Evolutionary conservation across 169 alveolate species (phyloP).

Genomic region (Plasmodium blacklocki): DNA sequence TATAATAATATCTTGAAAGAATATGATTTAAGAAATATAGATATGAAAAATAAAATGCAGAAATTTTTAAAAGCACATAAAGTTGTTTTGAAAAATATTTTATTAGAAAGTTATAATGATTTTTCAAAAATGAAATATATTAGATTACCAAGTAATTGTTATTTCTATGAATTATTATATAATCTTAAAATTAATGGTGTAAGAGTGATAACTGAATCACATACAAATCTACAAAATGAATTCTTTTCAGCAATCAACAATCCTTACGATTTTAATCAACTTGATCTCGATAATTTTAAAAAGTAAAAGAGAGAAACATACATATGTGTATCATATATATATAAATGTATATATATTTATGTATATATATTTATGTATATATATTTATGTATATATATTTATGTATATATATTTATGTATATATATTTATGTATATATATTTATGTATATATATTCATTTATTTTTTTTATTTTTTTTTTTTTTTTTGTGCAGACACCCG

Average conservation of each 20-base stretch:
- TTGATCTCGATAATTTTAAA: neutral
- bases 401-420: neutral
- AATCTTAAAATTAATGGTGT: constrained; percentile 20
- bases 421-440: neutral
- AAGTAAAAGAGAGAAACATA: constrained; percentile 1
- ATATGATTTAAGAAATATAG: constrained; percentile 20
- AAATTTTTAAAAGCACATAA: constrained; percentile 2
- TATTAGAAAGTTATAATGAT: constrained; percentile 1
- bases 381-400: neutral
- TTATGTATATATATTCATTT: neutral
- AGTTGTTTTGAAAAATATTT: constrained; percentile 1
- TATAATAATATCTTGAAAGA: constrained; percentile 26
- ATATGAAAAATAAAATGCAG: constrained; percentile 27
- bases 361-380: neutral
- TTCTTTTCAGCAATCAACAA: constrained; percentile 42
- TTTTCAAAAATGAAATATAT: constrained; percentile 13
- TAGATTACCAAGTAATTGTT: constrained; percentile 38
- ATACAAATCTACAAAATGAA: neutral
- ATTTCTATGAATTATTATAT: constrained; percentile 32
- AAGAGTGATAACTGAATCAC: neutral
- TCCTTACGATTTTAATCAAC: constrained; percentile 35
- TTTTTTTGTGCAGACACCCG: constrained; percentile 33
- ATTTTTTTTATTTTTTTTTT: neutral
- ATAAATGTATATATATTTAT: neutral
- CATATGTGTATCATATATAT: neutral